These are phyloP conservation scores for Toxoplasma gondii DNA, from an alignment of 169 alveolate species.

Conservation along the genomic window DNA sequence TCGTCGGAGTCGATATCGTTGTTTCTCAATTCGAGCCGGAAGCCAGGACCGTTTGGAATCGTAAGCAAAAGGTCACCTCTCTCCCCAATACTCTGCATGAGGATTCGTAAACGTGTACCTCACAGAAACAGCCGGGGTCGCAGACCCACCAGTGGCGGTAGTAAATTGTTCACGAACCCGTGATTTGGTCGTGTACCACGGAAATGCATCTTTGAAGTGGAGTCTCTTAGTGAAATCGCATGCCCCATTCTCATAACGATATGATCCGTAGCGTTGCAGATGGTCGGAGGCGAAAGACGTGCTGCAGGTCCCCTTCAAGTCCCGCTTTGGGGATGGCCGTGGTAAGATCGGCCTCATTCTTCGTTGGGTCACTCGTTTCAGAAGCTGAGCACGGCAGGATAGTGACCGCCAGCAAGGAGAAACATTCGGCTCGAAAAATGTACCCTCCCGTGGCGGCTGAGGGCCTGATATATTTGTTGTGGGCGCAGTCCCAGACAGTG, in stretches of 20 bases:
- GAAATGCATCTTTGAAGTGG: not conserved
- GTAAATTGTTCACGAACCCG: not conserved
- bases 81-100: not conserved
- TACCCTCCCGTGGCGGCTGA: too few species aligned
- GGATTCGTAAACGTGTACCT: conserved; percentile 24
- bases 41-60: not conserved
- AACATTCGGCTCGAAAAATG: not conserved
- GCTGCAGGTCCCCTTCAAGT: not conserved
- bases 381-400: not conserved
- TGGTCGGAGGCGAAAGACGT: not conserved
- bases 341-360: not conserved
- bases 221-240: not conserved
- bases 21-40: not conserved
- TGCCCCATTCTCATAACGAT: not conserved
- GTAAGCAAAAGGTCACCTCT: not conserved
- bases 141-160: not conserved
- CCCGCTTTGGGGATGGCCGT: not conserved
- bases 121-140: not conserved
- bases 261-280: not conserved
- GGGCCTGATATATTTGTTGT: too few species aligned
- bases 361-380: too few species aligned
- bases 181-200: not conserved
- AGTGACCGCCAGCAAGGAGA: not conserved
- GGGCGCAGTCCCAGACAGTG: too few species aligned
- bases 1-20: too few species aligned